Conservation (phyloP, 129 eudicot genomes). For the Escallonia herrerae region DNA sequence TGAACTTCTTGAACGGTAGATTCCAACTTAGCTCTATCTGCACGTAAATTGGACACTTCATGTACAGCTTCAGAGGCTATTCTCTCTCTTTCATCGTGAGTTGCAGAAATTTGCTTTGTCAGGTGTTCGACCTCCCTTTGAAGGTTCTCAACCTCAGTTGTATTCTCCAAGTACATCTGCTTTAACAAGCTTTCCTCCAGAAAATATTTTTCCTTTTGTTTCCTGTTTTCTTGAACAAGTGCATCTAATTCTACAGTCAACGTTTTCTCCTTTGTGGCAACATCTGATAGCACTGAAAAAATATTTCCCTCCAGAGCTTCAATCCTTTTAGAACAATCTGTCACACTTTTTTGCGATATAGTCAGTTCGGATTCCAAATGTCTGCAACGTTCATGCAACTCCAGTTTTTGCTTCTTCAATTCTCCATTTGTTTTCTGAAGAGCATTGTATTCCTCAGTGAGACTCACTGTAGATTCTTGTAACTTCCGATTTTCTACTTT, state of each 20-base stretch:
- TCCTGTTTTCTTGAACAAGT: slow-evolving; percentile 52
- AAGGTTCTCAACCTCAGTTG: slow-evolving; percentile 41
- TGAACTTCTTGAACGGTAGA: slow-evolving; percentile 34
- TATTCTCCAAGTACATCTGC: slow-evolving; percentile 51
- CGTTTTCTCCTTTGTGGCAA: slow-evolving; percentile 42
- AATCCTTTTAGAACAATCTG: slow-evolving; percentile 27
- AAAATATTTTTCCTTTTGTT: slow-evolving; percentile 38
- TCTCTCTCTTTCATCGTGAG: slow-evolving; percentile 40
- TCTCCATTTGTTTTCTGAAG: slow-evolving; percentile 49
- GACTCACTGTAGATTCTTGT: slow-evolving; percentile 42
- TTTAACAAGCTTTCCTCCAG: slow-evolving; percentile 45
- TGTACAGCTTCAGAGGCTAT: slow-evolving; percentile 24
- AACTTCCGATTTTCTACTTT: slow-evolving; percentile 40
- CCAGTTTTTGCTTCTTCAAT: slow-evolving; percentile 35
- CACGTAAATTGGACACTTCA: slow-evolving; percentile 24
- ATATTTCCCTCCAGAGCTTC: slow-evolving; percentile 42
- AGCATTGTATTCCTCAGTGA: slow-evolving; percentile 29
- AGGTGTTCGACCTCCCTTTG: slow-evolving; percentile 45
- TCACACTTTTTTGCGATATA: slow-evolving; percentile 30
- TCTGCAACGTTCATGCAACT: slow-evolving; percentile 26
- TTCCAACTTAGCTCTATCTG: slow-evolving; percentile 38
- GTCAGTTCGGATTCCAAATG: slow-evolving; percentile 39
- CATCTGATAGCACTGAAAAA: slow-evolving; percentile 35
- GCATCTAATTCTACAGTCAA: slow-evolving; percentile 50
- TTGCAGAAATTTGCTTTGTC: slow-evolving; percentile 31